These are phyloP conservation scores for Calonectria leucothoes DNA, from an alignment of 2,329 filamentous ascomycete genomes.

Conservation along the genomic window DNA sequence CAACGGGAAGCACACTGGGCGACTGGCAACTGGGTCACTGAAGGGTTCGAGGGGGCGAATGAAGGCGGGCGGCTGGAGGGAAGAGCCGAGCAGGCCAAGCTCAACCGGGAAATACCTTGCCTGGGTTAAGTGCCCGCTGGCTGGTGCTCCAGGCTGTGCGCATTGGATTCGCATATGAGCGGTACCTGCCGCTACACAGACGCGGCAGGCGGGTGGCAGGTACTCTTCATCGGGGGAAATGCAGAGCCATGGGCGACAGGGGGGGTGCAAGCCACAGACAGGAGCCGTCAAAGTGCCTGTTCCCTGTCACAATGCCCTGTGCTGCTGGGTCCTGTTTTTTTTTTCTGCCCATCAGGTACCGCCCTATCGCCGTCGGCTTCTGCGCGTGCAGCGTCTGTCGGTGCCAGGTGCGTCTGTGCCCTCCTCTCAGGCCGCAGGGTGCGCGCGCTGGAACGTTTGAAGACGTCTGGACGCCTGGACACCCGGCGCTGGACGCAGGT, in stretches of 20 bases:
- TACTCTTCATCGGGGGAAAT: constrained; percentile 3
- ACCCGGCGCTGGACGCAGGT: neutral
- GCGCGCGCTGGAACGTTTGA: constrained; percentile 9
- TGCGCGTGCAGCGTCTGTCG: constrained; percentile 4
- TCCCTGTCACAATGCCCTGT: neutral
- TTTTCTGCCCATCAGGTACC: neutral
- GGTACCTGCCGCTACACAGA: neutral
- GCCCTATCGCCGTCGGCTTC: neutral
- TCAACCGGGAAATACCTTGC: neutral
- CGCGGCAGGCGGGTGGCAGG: neutral
- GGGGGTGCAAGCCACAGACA: neutral
- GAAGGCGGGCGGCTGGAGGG: constrained; percentile 18
- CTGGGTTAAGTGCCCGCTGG: neutral
- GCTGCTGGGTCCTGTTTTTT: neutral
- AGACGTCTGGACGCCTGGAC: neutral
- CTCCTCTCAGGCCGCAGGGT: neutral
- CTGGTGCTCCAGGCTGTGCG: neutral
- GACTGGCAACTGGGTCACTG: constrained; percentile 1
- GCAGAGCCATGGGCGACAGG: constrained; percentile 1
- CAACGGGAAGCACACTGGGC: constrained; percentile 3
- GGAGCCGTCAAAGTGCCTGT: constrained; percentile 1
- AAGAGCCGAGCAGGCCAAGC: neutral
- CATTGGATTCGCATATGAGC: neutral
- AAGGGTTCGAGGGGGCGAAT: constrained; percentile 13
- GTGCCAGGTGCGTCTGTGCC: neutral